A percentile compares a stretch with the other conserved stretches of the same genome.
These are phyloP conservation scores for Trichoderma semiorbis DNA, from an alignment of 2,329 filamentous ascomycete genomes.

Conservation along the genomic window DNA sequence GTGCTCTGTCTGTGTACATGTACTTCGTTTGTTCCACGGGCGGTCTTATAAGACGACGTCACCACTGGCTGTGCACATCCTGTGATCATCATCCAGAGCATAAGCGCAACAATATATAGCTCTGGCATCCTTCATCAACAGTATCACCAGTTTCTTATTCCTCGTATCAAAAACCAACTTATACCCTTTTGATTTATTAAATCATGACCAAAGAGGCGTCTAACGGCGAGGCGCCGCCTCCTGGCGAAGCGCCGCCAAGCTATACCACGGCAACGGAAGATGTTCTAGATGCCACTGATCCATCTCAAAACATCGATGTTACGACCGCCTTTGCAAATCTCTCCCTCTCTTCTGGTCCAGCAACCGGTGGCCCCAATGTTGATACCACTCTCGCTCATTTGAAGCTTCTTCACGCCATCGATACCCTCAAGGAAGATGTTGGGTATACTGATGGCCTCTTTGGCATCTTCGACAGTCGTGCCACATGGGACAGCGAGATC, in stretches of 20 bases:
- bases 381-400: conserved; percentile 69
- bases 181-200: neutral
- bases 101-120: neutral
- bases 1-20: neutral
- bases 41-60: neutral
- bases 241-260: neutral
- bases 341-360: neutral
- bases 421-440: conserved; percentile 65
- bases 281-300: neutral
- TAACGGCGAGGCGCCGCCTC: neutral
- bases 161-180: neutral
- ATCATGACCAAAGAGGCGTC: neutral
- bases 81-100: neutral
- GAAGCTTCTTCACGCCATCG: conserved; percentile 66
- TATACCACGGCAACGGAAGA: neutral
- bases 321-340: conserved; percentile 6
- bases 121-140: neutral
- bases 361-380: neutral
- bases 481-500: conserved; percentile 23
- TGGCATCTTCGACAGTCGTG: conserved; percentile 52
- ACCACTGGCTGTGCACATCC: neutral
- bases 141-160: neutral
- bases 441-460: conserved; percentile 66
- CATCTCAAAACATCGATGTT: neutral
- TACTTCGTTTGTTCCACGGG: neutral